Conservation (phyloP, 1,284 basidiomycete species). For the Wolfiporia cocos region DNA sequence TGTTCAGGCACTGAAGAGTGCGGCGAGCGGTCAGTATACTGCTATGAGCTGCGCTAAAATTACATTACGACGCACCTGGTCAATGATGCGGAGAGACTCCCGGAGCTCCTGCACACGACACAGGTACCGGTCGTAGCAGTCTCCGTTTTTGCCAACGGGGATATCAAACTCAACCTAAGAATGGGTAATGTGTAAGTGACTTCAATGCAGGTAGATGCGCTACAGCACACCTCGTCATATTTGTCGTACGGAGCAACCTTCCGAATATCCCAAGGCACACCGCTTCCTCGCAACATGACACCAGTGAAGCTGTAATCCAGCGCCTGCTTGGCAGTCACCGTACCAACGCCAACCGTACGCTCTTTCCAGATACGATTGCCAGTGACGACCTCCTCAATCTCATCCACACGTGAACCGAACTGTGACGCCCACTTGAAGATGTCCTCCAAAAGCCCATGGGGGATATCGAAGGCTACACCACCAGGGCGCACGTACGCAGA, state of each 20-base stretch:
- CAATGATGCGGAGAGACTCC: conserved; percentile 88
- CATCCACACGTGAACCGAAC: conserved; percentile 87
- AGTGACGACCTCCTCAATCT: conserved; percentile 97
- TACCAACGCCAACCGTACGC: conserved; percentile 88
- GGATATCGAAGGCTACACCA: conserved; percentile 96
- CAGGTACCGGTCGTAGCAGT: conserved; percentile 95
- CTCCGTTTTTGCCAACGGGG: conserved; percentile 94
- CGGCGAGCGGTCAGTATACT: background rate
- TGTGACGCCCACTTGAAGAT: conserved; percentile 99
- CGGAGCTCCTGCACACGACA: conserved; percentile 99
- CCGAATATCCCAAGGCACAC: conserved; percentile 92
- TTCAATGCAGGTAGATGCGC: background rate
- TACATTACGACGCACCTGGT: conserved; percentile 45
- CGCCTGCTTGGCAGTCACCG: conserved; percentile 90
- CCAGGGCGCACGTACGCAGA: conserved; percentile 98
- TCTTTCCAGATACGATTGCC: conserved; percentile 99
- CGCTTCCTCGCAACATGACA: conserved; percentile 95
- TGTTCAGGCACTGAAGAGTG: conserved; percentile 77
- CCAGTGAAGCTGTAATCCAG: conserved; percentile 94
- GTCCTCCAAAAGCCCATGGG: conserved; percentile 94
- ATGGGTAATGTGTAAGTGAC: background rate
- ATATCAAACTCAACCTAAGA: conserved; percentile 90
- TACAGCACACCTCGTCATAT: conserved; percentile 73
- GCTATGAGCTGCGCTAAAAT: background rate
- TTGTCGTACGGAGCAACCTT: conserved; percentile 95